Conservation (phyloP, 1,284 basidiomycete species). For the Cutaneotrichosporon sp. region DNA sequence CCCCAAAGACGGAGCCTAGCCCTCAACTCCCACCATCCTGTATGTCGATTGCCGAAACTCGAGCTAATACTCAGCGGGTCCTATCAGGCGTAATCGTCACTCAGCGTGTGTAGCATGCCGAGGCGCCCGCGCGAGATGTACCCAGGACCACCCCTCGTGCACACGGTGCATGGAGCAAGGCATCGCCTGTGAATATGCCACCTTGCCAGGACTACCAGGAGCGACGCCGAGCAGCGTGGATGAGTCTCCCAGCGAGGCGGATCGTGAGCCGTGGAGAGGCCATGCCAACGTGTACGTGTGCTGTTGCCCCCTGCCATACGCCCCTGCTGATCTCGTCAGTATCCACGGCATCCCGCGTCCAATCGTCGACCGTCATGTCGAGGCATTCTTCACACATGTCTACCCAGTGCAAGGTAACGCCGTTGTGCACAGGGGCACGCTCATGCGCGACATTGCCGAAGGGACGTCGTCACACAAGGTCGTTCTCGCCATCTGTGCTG, state of each 20-base stretch:
- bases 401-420: conserved; percentile 29
- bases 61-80: conserved; percentile 15
- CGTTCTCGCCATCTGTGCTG: conserved; percentile 26
- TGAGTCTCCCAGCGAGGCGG: conserved; percentile 16
- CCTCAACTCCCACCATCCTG: conserved; percentile 12
- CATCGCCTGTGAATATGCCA: conserved; percentile 18
- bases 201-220: not conserved
- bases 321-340: conserved; percentile 5
- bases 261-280: conserved; percentile 2
- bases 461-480: conserved; percentile 21
- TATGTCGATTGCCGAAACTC: not conserved
- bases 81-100: conserved; percentile 20
- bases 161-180: conserved; percentile 18
- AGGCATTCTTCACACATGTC: conserved; percentile 28
- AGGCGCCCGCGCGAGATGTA: conserved; percentile 16
- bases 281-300: conserved; percentile 4
- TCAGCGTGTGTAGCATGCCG: conserved; percentile 17
- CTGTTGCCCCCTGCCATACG: not conserved
- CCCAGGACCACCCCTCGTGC: conserved; percentile 22
- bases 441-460: conserved; percentile 21
- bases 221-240: conserved; percentile 21
- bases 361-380: conserved; percentile 26
- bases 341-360: conserved; percentile 20
- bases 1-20: conserved; percentile 3
- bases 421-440: conserved; percentile 26